Evolutionary conservation across 805 yeast species (phyloP), one percentile per base, ranked within the genome.

Genomic region (Suhomyces sp.): DNA sequence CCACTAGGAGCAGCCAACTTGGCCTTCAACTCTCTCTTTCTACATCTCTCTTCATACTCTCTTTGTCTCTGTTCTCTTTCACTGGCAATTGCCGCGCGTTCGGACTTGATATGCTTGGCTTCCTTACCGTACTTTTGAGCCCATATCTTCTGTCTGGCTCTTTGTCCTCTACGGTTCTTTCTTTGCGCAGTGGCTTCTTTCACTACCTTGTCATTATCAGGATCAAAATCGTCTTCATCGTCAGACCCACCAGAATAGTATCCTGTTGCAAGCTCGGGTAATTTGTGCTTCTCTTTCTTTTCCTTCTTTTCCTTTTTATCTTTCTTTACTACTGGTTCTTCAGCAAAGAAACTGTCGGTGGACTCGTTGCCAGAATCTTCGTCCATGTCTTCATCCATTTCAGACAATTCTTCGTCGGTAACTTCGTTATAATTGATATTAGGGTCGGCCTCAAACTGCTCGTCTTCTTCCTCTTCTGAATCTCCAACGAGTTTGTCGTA

Each of bases 81-180:
- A 44, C 79, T 79, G 45, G 69, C 72, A 27, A 73, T 68, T 42
- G 84, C 77, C 47, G 78, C 83, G n/a, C 76, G 70, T 60, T 88
- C 88, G 59, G 84, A 80, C 63, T 82, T 77, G 23, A 92, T 80
- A 68, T 94, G 99, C 52, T 83, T 85, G n/a, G 99, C 99, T 24
- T 77, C 73, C 17, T 69, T 68, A 26, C 98, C 98, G 66, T 78
- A 94, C 68, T 94, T 93, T 71, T 81, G 75, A 66, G 91, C 99
- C 98, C 98, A 94, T 49, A 94, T 90, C 76, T 88, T 87, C 68
- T 93, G 94, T 73, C 99, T 85, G 1, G 97, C 99, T 55, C 98
- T 80, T 74, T 94, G 99, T 24, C 99, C 99, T 69, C 97, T 84
- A 72, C 99, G 80, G 69, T 94, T 94, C 62, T 91, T 90, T 57